Percentiles rank a stretch among this genome's conserved stretches.
Conservation (phyloP, 2,329 filamentous ascomycete species). For the Neocucurbitaria cava region DNA sequence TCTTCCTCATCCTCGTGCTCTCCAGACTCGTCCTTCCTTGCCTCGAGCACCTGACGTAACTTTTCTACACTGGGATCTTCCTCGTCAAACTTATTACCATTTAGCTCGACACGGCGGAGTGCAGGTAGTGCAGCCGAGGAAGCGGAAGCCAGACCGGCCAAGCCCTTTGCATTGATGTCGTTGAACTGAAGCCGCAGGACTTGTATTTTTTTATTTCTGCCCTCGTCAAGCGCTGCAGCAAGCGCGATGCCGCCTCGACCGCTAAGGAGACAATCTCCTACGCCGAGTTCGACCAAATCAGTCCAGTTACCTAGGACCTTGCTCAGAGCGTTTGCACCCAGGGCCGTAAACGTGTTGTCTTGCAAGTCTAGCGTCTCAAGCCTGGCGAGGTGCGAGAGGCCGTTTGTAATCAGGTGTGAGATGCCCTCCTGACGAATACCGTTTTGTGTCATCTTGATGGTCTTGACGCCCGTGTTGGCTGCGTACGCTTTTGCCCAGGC, state of each 20-base stretch:
- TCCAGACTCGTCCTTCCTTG: slow-evolving; percentile 70
- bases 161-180: slow-evolving; percentile 80
- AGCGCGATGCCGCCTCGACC: slow-evolving; percentile 78
- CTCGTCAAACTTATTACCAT: slow-evolving; percentile 93
- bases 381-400: slow-evolving; percentile 72
- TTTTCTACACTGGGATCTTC: slow-evolving; percentile 76
- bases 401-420: slow-evolving; percentile 77
- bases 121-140: slow-evolving; percentile 71
- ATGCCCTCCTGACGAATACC: slow-evolving; percentile 96
- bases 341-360: slow-evolving; percentile 93
- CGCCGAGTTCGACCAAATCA: slow-evolving; percentile 79
- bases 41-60: slow-evolving; percentile 71
- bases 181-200: slow-evolving; percentile 89
- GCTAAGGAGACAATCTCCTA: slow-evolving; percentile 86
- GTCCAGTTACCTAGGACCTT: slow-evolving; percentile 77
- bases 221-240: slow-evolving; percentile 73
- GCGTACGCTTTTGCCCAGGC: slow-evolving; percentile 91
- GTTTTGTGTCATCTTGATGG: slow-evolving; percentile 97
- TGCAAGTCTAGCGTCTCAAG: slow-evolving; percentile 87
- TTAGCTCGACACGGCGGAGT: slow-evolving; percentile 87
- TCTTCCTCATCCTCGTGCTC: slow-evolving; percentile 62
- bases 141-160: slow-evolving; percentile 75
- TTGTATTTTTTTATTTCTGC: slow-evolving; percentile 80
- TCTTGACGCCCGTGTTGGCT: slow-evolving; percentile 79
- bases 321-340: slow-evolving; percentile 79